Evolutionary conservation across 176 grass and related monocot species (phyloP).

Genomic region (Triticum turgidum): DNA sequence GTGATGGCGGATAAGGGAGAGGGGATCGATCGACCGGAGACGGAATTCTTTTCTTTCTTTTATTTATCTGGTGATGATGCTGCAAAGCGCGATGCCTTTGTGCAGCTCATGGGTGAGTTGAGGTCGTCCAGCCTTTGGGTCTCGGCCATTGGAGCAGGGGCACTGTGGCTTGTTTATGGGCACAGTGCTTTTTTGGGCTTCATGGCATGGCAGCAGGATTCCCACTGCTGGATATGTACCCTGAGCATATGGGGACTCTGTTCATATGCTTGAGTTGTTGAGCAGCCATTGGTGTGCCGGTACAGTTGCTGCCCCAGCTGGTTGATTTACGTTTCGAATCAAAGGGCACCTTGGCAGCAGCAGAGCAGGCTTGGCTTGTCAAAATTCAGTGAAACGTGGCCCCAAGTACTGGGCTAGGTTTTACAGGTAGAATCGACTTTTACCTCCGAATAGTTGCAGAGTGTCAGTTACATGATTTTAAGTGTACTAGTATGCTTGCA

Average conservation of each 20-base stretch:
- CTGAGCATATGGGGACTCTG: neutral
- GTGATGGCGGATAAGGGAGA: neutral
- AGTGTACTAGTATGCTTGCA: too few relatives aligned
- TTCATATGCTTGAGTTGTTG: slow-evolving; percentile 14
- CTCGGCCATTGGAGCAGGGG: neutral
- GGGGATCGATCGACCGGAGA: neutral
- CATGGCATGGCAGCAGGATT: neutral
- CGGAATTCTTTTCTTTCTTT: neutral
- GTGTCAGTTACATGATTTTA: too few relatives aligned
- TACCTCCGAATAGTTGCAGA: too few relatives aligned
- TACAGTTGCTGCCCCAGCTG: neutral
- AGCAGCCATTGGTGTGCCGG: neutral
- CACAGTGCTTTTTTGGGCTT: neutral
- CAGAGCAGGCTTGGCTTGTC: too few relatives aligned
- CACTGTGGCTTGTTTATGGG: neutral
- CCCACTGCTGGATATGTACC: neutral
- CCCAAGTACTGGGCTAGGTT: too few relatives aligned
- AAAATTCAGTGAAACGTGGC: too few relatives aligned
- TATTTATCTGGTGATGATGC: neutral
- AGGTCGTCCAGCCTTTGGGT: neutral
- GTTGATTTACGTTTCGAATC: neutral
- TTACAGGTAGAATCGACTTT: too few relatives aligned
- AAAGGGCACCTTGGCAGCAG: neutral
- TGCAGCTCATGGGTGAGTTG: slow-evolving; percentile 1
- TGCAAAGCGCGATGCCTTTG: slow-evolving; percentile 24